Evolutionary conservation across 2,329 filamentous ascomycete genomes (phyloP).

Genomic region (Rhexocercosporidium sp.): DNA sequence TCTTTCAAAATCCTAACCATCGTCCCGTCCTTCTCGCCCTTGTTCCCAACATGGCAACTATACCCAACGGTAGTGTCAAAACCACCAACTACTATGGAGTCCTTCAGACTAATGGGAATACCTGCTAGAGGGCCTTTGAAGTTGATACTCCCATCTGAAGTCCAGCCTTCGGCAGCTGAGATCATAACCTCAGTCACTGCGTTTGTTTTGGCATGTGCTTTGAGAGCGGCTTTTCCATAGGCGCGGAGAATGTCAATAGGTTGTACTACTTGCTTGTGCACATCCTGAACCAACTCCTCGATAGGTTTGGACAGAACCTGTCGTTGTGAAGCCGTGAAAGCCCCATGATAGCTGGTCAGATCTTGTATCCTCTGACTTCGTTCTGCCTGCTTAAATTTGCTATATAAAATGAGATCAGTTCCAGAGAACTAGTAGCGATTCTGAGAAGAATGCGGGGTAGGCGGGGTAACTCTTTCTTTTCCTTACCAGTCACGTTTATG

Average conservation of each 20-base stretch:
- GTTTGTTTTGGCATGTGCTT: slow-evolving; percentile 86
- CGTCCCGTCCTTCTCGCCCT: slow-evolving; percentile 76
- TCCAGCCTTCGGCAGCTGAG: slow-evolving; percentile 77
- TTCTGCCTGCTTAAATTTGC: slow-evolving; percentile 80
- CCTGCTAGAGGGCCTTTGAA: slow-evolving; percentile 83
- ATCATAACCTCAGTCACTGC: slow-evolving; percentile 89
- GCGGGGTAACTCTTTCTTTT: not conserved
- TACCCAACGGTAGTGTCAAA: slow-evolving; percentile 88
- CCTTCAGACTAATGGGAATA: slow-evolving; percentile 86
- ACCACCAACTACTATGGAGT: slow-evolving; percentile 77
- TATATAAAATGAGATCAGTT: slow-evolving; percentile 45
- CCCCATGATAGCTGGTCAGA: slow-evolving; percentile 68
- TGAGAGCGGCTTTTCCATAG: slow-evolving; percentile 85
- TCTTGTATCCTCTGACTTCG: slow-evolving; percentile 71
- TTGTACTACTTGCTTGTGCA: slow-evolving; percentile 69
- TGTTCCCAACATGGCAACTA: slow-evolving; percentile 73
- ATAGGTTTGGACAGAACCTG: slow-evolving; percentile 76
- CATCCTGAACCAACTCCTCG: slow-evolving; percentile 75
- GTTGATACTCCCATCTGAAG: slow-evolving; percentile 63
- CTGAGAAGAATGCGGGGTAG: slow-evolving; percentile 19
- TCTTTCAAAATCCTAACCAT: slow-evolving; percentile 81
- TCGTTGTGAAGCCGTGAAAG: slow-evolving; percentile 68
- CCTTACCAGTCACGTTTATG: slow-evolving; percentile 42
- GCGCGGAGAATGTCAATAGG: slow-evolving; percentile 79
- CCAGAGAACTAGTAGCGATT: not conserved